A percentile compares a stretch with the other conserved stretches of the same genome.
Conservation (phyloP, 1,284 basidiomycete genomes). For the Cutaneotrichosporon sp. region DNA sequence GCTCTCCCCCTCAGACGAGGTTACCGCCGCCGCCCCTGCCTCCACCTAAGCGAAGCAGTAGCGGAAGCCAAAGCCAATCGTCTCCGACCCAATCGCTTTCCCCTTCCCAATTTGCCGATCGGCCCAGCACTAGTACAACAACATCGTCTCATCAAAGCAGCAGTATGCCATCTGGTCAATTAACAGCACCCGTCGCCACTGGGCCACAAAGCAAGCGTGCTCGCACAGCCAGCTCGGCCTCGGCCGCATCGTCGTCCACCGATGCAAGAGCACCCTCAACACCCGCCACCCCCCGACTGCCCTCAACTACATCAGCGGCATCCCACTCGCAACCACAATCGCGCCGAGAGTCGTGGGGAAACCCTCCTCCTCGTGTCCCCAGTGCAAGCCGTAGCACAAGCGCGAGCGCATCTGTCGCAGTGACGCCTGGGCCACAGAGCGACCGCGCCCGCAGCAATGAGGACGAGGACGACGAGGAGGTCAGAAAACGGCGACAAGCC, state of each 20-base stretch:
- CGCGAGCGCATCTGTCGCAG: background rate
- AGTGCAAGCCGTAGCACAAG: background rate
- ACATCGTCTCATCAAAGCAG: background rate
- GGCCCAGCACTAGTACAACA: background rate
- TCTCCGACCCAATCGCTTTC: background rate
- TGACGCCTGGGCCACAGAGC: background rate
- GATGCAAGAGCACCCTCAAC: slow-evolving; percentile 1
- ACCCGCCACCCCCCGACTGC: background rate
- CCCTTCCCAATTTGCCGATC: background rate
- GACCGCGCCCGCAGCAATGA: background rate
- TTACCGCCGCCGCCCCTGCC: background rate
- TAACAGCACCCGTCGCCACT: background rate
- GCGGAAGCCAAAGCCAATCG: background rate
- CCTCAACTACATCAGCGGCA: background rate
- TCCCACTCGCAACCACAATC: background rate
- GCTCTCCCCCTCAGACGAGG: background rate
- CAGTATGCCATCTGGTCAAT: background rate
- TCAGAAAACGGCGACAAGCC: slow-evolving; percentile 4
- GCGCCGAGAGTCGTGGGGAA: background rate
- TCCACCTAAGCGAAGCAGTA: background rate
- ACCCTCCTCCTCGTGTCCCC: background rate
- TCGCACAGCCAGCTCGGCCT: background rate
- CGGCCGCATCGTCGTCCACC: background rate
- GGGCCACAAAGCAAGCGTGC: background rate
- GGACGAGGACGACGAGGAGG: slow-evolving; percentile 6